Evolutionary conservation across 2,329 filamentous ascomycete genomes (phyloP), one percentile per base, ranked within the genome.

Genomic region (Diaporthe citriasiana): DNA sequence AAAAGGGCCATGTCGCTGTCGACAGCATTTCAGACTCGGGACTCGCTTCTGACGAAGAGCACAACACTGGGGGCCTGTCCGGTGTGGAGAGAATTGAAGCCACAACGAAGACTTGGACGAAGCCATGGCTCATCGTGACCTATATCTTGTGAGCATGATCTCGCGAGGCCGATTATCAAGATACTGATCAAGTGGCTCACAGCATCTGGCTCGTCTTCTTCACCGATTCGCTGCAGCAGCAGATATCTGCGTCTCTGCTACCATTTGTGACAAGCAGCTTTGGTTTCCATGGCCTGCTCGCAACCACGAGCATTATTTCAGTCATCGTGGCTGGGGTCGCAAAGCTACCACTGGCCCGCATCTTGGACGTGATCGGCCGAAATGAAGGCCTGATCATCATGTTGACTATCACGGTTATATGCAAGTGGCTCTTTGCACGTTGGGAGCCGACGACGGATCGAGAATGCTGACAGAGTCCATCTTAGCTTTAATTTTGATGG

Each of bases 41-140:
- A 27, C 27, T 35, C 1, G 33, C 30, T 9, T 45, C 63, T 9
- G 63, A 68, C 9, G 22, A 68, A 38, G 47, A 53, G 15, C 63
- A 17, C 15, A 68, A 68, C 25, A 72, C 57, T 17, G 71, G 63
- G 27, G 81, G 81, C 12, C 85, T 87, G 78, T 80, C 81, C 12
- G 87, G 87, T 79, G 85, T 88, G 25, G 83, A 85, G 73, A 84
- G 85, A 69, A 83, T 88, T n/a, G 85, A 88, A 77, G 87, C 86
- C 19, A 83, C 84, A 12, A 84, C 87, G 38, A 84, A 83, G 56
- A 84, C 85, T 47, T 87, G 86, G 85, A 80, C 82, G 0, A 83
- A 74, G 57, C 77, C 77, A 42, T 80, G 86, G 68, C 80, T 88
- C 19, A 82, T 85, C n/a, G 27, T 80, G 1, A 84, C 86, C 50